Conservation (phyloP, 129 eudicot genomes). For the Chrysanthemum seticuspe region DNA sequence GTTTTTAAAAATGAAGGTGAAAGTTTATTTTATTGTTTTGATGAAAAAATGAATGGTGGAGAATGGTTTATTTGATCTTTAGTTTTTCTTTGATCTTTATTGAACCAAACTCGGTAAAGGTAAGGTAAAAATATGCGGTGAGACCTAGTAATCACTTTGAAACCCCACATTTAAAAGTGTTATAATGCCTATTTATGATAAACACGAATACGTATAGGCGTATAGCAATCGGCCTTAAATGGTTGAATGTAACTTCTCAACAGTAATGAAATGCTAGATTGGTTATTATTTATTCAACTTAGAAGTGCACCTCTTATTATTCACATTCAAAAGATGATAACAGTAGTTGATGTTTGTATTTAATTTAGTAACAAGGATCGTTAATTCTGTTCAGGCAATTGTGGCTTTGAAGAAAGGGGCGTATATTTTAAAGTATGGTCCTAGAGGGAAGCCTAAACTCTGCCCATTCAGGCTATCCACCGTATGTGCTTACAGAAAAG, state of each 20-base stretch:
- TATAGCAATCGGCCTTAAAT: not conserved
- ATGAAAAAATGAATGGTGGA: no score
- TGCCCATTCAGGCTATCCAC: slow-evolving; percentile 59
- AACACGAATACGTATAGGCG: no score
- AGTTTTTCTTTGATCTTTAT: no score
- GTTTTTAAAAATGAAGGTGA: no score
- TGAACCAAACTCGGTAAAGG: no score
- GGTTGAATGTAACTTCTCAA: not conserved
- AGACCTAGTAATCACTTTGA: not conserved
- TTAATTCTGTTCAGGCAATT: slow-evolving; percentile 51
- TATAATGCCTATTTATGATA: not conserved
- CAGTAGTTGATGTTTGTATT: not conserved
- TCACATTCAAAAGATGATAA: not conserved
- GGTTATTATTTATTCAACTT: not conserved
- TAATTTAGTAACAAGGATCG: slow-evolving; percentile 10
- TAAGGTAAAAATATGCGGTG: no score
- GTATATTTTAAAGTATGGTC: slow-evolving; percentile 57
- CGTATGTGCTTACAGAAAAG: slow-evolving; percentile 34
- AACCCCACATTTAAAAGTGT: not conserved
- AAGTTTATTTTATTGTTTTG: no score
- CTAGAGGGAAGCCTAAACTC: slow-evolving; percentile 61
- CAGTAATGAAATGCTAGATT: not conserved
- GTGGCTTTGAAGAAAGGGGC: slow-evolving; percentile 69
- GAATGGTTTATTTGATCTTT: no score
- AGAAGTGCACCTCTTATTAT: slow-evolving; percentile 1